phyloP scores from a whole-genome alignment of 2,329 filamentous ascomycete genomes.

The Claviceps capensis region DNA sequence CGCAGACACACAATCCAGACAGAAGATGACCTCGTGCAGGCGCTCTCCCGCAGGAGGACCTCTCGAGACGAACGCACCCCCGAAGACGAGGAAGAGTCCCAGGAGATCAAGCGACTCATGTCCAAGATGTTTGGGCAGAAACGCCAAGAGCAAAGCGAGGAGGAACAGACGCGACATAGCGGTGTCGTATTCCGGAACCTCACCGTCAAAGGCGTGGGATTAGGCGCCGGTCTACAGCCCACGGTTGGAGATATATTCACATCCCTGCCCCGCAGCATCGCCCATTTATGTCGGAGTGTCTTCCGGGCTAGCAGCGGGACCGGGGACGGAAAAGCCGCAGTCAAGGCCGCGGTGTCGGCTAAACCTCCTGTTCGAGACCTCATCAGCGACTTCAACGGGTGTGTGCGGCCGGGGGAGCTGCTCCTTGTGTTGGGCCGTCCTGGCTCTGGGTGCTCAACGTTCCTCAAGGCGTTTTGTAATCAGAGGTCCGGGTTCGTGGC shows the following conservation, averaged over 20 bases:
- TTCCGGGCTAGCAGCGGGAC: neutral
- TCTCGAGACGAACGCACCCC: conserved; percentile 9
- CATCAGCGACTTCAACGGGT: conserved; percentile 50
- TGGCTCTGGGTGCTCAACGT: conserved; percentile 55
- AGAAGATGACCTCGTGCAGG: conserved; percentile 39
- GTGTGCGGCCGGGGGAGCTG: conserved; percentile 58
- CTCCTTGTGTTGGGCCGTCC: conserved; percentile 53
- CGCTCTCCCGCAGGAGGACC: conserved; percentile 34
- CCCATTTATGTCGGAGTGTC: conserved; percentile 31
- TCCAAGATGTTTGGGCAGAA: conserved; percentile 57
- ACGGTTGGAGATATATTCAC: conserved; percentile 52
- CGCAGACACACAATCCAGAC: conserved; percentile 17
- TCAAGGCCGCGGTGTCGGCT: conserved; percentile 32
- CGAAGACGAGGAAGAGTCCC: conserved; percentile 25
- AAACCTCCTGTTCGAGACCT: conserved; percentile 51
- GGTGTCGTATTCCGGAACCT: conserved; percentile 58
- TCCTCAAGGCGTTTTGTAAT: conserved; percentile 60
- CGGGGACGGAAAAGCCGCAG: conserved; percentile 11
- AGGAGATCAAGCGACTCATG: conserved; percentile 48
- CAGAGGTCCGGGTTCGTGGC: conserved; percentile 49
- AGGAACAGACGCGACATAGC: conserved; percentile 54
- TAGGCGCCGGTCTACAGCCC: conserved; percentile 42
- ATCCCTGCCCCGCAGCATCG: conserved; percentile 32
- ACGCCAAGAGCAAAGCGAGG: conserved; percentile 51
- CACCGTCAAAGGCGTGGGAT: conserved; percentile 55